Evolutionary conservation across 108 stramenopile species (phyloP), one percentile per base, ranked within the genome.

Genomic region (Epithemia pelagica): DNA sequence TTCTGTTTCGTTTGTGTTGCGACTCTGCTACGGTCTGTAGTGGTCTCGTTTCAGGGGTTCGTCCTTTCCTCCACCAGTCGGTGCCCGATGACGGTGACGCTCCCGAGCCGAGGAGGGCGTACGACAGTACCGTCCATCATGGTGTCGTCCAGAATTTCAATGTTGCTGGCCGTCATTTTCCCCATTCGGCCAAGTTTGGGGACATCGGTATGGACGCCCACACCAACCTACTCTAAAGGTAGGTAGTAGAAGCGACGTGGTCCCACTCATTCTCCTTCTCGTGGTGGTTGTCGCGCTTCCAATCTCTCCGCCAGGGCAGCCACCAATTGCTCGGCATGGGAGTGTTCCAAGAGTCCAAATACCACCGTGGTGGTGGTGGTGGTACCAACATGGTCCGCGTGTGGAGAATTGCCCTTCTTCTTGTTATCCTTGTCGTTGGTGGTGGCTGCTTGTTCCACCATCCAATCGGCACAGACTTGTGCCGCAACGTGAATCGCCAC

Each of bases 401-500:
- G n/a, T n/a, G n/a, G n/a, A n/a, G n/a, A n/a, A n/a, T n/a, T n/a
- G n/a, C n/a, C n/a, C n/a, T n/a, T n/a, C n/a, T n/a, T n/a, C 15
- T 52, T 20, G 20, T 52, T 20, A 15, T 19, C 20, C 52, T 15
- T 19, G 20, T 52, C 52, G 52, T 52, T 52, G 15, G 20, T 20
- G 20, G 18, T 19, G 52, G 18, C 18, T 20, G 52, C 52, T n/a
- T n/a, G n/a, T n/a, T n/a, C n/a, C n/a, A n/a, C n/a, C n/a, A n/a
- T n/a, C 62, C 62, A 68, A 25, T 58, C 53, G 2, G 32, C 29
- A n/a, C 55, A 32, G 10, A 60, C 54, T 52, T 53, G 2, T 0
- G 73, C 80, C n/a, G 82, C 83, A 55, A 78, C 78, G 24, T 66
- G 61, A n/a, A 85, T 67, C 8, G 88, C 88, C 21, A 72, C 65